phyloP scores from a whole-genome alignment of 495 filamentous ascomycete species.

The Podospora pseudocomata region DNA sequence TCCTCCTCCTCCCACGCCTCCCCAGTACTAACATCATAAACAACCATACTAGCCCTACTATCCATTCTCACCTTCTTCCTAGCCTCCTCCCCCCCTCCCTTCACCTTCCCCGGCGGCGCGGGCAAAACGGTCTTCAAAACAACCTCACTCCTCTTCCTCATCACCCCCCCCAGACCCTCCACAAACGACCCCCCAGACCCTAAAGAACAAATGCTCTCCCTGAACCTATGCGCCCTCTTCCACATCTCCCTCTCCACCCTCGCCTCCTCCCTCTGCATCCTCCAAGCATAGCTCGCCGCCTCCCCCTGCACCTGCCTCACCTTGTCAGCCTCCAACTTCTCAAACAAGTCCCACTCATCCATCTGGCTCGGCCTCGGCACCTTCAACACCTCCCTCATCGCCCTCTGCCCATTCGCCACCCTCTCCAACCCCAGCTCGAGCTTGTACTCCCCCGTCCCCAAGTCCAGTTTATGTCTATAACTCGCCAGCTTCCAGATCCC shows the following conservation, averaged over 20 bases:
- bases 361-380: constrained; percentile 45
- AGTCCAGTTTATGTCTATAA: constrained; percentile 39
- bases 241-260: not conserved
- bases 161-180: too few species aligned
- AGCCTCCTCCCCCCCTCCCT: not conserved
- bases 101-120: not conserved
- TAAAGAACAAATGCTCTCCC: not conserved
- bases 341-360: constrained; percentile 45
- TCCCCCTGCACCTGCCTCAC: constrained; percentile 4
- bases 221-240: not conserved
- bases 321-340: constrained; percentile 39
- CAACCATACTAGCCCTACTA: not conserved
- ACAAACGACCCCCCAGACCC: too few species aligned
- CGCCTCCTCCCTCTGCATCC: not conserved
- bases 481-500: constrained; percentile 44
- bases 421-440: constrained; percentile 39
- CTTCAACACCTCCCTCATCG: constrained; percentile 30
- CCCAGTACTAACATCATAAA: not conserved
- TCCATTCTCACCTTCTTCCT: not conserved
- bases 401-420: constrained; percentile 23
- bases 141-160: not conserved
- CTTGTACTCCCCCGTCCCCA: constrained; percentile 26
- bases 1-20: not conserved
- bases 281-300: not conserved
- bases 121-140: not conserved